Conservation (phyloP, 1,139 yeast genomes). For the Kodamaea sp. region DNA sequence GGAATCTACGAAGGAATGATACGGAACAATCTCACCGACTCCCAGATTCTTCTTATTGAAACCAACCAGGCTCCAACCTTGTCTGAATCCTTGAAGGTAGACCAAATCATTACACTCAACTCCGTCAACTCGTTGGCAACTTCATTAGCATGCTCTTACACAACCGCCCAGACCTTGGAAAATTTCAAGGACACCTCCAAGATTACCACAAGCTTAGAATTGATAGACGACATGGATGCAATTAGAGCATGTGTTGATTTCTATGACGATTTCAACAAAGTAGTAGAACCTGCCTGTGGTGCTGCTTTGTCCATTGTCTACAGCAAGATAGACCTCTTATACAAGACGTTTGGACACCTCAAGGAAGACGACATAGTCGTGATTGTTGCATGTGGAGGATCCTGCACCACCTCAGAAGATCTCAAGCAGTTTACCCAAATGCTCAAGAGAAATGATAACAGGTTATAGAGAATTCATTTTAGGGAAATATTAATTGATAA, state of each 20-base stretch:
- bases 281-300: slow-evolving; percentile 79
- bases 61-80: slow-evolving; percentile 63
- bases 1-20: slow-evolving; percentile 62
- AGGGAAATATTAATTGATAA: too few species aligned
- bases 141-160: slow-evolving; percentile 60
- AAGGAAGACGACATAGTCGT: slow-evolving; percentile 51
- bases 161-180: slow-evolving; percentile 48
- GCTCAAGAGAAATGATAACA: slow-evolving; percentile 16
- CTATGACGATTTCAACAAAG: slow-evolving; percentile 47
- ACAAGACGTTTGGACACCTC: slow-evolving; percentile 32
- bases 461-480: too few species aligned
- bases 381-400: slow-evolving; percentile 68
- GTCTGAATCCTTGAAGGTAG: slow-evolving; percentile 46
- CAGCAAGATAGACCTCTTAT: slow-evolving; percentile 34
- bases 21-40: slow-evolving; percentile 29
- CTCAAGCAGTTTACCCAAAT: slow-evolving; percentile 15
- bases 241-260: slow-evolving; percentile 50
- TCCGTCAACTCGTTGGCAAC: slow-evolving; percentile 59
- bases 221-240: slow-evolving; percentile 59
- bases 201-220: slow-evolving; percentile 42
- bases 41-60: slow-evolving; percentile 39
- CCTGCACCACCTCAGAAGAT: slow-evolving; percentile 33
- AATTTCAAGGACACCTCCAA: slow-evolving; percentile 31
- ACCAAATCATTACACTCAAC: slow-evolving; percentile 44
- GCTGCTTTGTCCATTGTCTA: slow-evolving; percentile 61